A percentile compares a stretch with the other conserved stretches of the same genome.
Conservation (phyloP, 2,329 filamentous ascomycete species). For the Ceratocystis variospora region DNA sequence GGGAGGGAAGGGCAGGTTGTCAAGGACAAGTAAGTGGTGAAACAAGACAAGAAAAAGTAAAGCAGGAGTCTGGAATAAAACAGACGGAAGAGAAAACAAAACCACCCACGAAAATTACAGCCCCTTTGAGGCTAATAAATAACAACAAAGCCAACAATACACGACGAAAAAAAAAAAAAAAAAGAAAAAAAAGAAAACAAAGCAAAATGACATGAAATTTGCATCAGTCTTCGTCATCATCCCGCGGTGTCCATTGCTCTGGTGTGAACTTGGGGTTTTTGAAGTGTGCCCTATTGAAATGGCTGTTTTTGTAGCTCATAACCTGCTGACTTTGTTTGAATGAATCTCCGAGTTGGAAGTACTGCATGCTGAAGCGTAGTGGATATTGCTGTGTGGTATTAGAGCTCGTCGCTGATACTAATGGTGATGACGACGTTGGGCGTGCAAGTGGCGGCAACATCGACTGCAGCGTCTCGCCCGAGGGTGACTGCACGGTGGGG, state of each 20-base stretch:
- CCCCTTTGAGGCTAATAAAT: too few species aligned
- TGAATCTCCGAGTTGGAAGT: conserved; percentile 36
- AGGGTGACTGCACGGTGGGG: conserved; percentile 13
- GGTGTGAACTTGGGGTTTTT: conserved; percentile 44
- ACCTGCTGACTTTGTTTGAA: conserved; percentile 34
- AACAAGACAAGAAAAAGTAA: background rate
- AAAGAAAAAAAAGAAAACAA: background rate
- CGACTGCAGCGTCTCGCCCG: background rate
- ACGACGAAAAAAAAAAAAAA: background rate
- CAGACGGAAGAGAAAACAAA: conserved; percentile 1
- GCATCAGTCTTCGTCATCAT: conserved; percentile 23
- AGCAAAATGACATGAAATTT: background rate
- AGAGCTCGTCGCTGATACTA: background rate
- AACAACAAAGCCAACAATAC: conserved; percentile 6
- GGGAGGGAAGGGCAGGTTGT: too few species aligned
- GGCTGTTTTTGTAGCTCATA: conserved; percentile 49
- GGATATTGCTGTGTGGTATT: conserved; percentile 26
- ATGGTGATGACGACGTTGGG: conserved; percentile 6
- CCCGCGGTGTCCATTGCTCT: conserved; percentile 33
- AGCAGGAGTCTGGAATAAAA: conserved; percentile 3
- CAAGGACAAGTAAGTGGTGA: background rate
- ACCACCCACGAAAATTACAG: background rate
- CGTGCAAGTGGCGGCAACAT: background rate
- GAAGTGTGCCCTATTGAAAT: conserved; percentile 54
- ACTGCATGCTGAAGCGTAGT: conserved; percentile 41